Conservation (phyloP, 495 filamentous ascomycete genomes). For the Penicillium soppii region DNA sequence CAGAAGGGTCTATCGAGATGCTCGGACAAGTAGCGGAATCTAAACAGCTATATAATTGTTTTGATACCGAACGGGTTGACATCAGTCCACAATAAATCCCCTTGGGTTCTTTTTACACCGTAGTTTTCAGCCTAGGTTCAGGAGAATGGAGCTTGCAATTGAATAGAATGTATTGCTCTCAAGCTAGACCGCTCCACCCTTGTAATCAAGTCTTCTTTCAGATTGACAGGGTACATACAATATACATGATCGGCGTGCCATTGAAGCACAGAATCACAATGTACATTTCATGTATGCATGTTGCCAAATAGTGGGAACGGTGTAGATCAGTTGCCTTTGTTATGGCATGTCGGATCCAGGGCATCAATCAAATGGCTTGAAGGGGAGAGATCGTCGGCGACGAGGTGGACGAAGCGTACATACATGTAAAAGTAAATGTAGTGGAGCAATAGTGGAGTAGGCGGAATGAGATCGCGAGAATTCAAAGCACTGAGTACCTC, state of each 20-base stretch:
- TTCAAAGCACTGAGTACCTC: no score
- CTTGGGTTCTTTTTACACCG: no score
- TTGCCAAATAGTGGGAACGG: background rate
- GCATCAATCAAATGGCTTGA: background rate
- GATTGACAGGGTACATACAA: no score
- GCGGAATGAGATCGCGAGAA: background rate
- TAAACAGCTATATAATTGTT: background rate
- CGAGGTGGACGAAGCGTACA: background rate
- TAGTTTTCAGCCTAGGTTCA: no score
- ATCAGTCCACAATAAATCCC: no score
- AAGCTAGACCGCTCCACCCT: no score
- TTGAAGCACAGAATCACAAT: background rate
- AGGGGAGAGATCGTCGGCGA: background rate
- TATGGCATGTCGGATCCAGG: background rate
- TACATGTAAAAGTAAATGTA: background rate
- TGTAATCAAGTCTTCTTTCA: no score
- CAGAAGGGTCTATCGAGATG: background rate
- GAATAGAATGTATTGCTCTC: no score
- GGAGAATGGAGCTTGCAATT: no score
- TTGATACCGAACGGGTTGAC: no score
- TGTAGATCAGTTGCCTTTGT: background rate
- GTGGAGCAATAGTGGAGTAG: background rate
- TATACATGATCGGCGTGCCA: no score
- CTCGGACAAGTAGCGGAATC: background rate
- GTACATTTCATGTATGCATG: background rate